Conservation (phyloP, 2,329 filamentous ascomycete genomes). For the Dactylonectria estremocensis region DNA sequence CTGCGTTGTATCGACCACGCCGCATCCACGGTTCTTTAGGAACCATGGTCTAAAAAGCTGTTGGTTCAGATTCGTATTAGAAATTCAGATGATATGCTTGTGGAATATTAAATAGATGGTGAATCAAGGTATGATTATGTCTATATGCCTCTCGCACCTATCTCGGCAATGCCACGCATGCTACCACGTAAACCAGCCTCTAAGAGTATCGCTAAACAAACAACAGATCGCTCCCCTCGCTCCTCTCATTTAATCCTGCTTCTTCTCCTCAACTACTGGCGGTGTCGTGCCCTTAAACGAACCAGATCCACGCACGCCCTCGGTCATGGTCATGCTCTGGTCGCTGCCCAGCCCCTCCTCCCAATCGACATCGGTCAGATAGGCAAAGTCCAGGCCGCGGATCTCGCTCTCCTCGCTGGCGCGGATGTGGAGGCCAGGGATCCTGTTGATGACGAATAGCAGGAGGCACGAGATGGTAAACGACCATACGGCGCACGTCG, state of each 20-base stretch:
- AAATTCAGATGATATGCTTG: background rate
- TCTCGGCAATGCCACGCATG: background rate
- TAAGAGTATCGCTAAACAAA: background rate
- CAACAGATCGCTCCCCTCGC: background rate
- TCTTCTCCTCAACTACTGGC: slow-evolving; percentile 29
- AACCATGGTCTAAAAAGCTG: background rate
- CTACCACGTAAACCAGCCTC: background rate
- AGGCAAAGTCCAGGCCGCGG: slow-evolving; percentile 63
- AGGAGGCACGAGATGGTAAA: slow-evolving; percentile 68
- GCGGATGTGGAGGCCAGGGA: slow-evolving; percentile 70
- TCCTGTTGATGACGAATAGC: slow-evolving; percentile 70
- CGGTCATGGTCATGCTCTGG: slow-evolving; percentile 35
- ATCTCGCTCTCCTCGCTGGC: slow-evolving; percentile 70
- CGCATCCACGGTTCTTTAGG: background rate
- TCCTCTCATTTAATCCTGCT: slow-evolving; percentile 23
- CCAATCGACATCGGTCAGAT: slow-evolving; percentile 49
- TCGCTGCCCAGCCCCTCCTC: slow-evolving; percentile 40
- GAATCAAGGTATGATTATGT: background rate
- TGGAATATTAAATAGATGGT: background rate
- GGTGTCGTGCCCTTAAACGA: slow-evolving; percentile 23
- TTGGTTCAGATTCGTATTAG: background rate
- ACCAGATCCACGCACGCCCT: slow-evolving; percentile 31
- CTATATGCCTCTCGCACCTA: background rate
- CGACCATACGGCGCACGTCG: slow-evolving; percentile 68
- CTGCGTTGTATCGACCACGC: background rate